Evolutionary conservation across 2,329 filamentous ascomycete genomes (phyloP).

Genomic region (Fonsecaea nubica): DNA sequence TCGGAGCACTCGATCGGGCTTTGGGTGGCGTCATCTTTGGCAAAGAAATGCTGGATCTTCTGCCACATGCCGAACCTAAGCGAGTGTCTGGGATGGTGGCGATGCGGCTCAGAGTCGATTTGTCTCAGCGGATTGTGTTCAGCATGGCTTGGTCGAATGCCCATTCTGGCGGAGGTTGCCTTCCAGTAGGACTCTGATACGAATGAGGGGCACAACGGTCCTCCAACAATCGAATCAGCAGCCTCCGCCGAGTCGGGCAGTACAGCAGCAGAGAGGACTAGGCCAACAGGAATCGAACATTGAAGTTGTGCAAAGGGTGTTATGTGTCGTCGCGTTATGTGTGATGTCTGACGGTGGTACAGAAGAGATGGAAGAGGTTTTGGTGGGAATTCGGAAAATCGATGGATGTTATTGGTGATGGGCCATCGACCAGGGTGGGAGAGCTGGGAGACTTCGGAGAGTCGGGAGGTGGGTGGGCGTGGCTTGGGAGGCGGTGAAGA

Average conservation of each 20-base stretch:
- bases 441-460: constrained; percentile 18
- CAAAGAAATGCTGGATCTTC: constrained; percentile 45
- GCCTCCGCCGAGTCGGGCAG: constrained; percentile 27
- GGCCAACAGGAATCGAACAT: constrained; percentile 31
- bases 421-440: constrained; percentile 18
- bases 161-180: constrained; percentile 36
- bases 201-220: constrained; percentile 31
- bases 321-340: constrained; percentile 4
- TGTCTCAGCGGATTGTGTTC: constrained; percentile 27
- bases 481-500: constrained; percentile 16
- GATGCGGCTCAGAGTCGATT: constrained; percentile 33
- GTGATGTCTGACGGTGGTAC: constrained; percentile 29
- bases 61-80: constrained; percentile 55
- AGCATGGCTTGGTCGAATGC: constrained; percentile 37
- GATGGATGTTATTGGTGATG: constrained; percentile 33
- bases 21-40: constrained; percentile 33
- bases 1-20: constrained; percentile 32
- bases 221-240: constrained; percentile 27
- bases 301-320: constrained; percentile 10
- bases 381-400: constrained; percentile 13
- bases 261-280: constrained; percentile 26
- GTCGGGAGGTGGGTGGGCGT: constrained; percentile 16
- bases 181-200: constrained; percentile 18
- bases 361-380: constrained; percentile 19
- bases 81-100: constrained; percentile 28